These are phyloP conservation scores for Sextonia rubra DNA, from an alignment of 164 flowering plant species.

Conservation along the genomic window DNA sequence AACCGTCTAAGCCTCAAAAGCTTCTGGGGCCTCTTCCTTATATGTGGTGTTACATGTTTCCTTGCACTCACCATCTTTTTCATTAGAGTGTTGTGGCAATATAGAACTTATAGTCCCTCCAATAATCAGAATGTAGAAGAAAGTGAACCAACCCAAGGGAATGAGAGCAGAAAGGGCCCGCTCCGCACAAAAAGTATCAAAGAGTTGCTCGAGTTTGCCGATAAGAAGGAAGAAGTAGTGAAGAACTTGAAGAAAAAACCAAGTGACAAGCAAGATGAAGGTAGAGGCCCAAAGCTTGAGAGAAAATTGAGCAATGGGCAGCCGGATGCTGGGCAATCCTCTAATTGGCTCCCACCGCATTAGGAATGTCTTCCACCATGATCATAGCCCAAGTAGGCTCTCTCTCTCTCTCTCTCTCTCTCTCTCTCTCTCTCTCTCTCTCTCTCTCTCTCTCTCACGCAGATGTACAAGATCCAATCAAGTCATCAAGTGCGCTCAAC, in stretches of 20 bases:
- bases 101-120: conserved; percentile 34
- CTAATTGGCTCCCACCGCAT: too few species aligned
- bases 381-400: background rate
- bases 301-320: too few species aligned
- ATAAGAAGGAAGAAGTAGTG: conserved; percentile 52
- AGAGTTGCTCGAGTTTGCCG: conserved; percentile 34
- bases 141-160: background rate
- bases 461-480: background rate
- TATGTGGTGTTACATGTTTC: conserved; percentile 62
- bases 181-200: conserved; percentile 34
- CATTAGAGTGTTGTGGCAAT: conserved; percentile 43
- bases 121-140: conserved; percentile 17
- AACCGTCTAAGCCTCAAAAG: conserved; percentile 55
- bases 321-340: too few species aligned
- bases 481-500: too few species aligned
- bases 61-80: conserved; percentile 53
- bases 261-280: conserved; percentile 17
- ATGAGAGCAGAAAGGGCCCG: conserved; percentile 8
- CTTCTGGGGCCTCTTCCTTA: conserved; percentile 93
- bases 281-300: too few species aligned
- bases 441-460: background rate
- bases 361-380: too few species aligned
- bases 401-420: conserved; percentile 1
- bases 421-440: conserved; percentile 1
- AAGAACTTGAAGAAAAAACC: conserved; percentile 17